These are phyloP conservation scores for Cercophora sp. DNA, from an alignment of 495 filamentous ascomycete species.

Conservation along the genomic window DNA sequence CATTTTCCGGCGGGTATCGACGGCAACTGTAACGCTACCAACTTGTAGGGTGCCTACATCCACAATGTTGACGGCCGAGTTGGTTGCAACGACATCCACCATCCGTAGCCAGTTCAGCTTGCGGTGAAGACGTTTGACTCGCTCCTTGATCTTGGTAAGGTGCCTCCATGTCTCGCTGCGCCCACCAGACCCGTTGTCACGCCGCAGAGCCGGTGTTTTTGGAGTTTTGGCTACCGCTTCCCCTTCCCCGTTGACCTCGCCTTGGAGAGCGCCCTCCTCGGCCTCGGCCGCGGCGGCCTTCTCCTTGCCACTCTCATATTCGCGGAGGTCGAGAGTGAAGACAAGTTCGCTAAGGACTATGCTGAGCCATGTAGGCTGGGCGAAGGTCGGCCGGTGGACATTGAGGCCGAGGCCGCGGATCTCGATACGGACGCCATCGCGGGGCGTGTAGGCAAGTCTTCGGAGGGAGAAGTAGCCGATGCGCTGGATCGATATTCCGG, in stretches of 20 bases:
- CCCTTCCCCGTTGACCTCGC: conserved; percentile 17
- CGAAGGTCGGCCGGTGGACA: conserved; percentile 88
- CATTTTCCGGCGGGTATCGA: conserved; percentile 88
- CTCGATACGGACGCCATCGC: conserved; percentile 83
- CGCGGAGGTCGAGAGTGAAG: conserved; percentile 73
- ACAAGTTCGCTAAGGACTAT: conserved; percentile 78
- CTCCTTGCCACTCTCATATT: conserved; percentile 48
- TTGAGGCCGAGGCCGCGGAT: conserved; percentile 83
- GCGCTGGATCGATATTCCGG: conserved; percentile 92
- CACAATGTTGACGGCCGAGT: conserved; percentile 66
- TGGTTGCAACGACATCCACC: conserved; percentile 84
- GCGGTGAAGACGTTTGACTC: conserved; percentile 78
- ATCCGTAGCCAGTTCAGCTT: conserved; percentile 84
- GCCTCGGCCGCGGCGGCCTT: conserved; percentile 20
- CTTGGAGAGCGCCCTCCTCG: conserved; percentile 23
- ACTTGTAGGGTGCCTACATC: conserved; percentile 82
- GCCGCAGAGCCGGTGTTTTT: conserved; percentile 19
- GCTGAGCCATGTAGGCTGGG: conserved; percentile 95
- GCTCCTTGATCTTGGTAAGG: conserved; percentile 72
- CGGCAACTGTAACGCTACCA: conserved; percentile 75
- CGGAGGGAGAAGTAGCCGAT: conserved; percentile 88
- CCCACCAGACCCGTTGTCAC: conserved; percentile 22
- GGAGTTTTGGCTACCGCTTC: conserved; percentile 21
- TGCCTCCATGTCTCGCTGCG: conserved; percentile 75
- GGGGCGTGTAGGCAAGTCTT: conserved; percentile 80